Percentiles rank a stretch among this genome's conserved stretches.
Conservation (phyloP, 2,329 filamentous ascomycete genomes). For the Diaporthe citrichinensis region DNA sequence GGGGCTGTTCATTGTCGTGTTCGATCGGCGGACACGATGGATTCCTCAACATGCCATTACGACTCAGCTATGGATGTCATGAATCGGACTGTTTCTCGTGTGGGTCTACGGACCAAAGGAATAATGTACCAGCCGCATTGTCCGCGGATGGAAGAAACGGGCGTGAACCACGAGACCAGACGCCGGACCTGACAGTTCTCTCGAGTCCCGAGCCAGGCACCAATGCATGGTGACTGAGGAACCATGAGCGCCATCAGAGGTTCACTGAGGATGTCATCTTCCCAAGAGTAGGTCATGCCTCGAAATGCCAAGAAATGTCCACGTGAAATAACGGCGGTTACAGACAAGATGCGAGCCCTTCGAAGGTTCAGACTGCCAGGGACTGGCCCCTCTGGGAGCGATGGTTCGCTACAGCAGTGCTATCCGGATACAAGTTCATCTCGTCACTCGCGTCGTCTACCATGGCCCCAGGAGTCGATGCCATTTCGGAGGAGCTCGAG, state of each 20-base stretch:
- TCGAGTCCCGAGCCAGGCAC: background rate
- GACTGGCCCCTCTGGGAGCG: conserved; percentile 16
- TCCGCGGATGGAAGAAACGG: background rate
- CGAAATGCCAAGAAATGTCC: background rate
- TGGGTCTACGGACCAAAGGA: background rate
- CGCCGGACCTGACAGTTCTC: background rate
- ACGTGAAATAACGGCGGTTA: background rate
- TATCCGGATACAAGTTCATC: conserved; percentile 18
- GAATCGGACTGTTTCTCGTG: background rate
- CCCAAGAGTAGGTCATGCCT: background rate
- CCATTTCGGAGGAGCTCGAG: background rate
- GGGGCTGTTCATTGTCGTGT: background rate
- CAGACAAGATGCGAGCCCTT: background rate
- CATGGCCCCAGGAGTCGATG: conserved; percentile 8
- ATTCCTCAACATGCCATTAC: background rate
- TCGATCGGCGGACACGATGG: background rate
- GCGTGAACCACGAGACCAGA: background rate
- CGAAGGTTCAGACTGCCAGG: background rate
- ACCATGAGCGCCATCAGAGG: too few relatives aligned
- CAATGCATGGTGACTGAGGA: background rate
- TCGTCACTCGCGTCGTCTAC: conserved; percentile 5
- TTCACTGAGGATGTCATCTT: background rate
- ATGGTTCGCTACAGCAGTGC: conserved; percentile 20
- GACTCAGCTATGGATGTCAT: background rate
- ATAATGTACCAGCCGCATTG: background rate